Evolutionary conservation across 352 stramenopile genomes (phyloP), one percentile per base, ranked within the genome.

Genomic region (Lagenidium giganteum): DNA sequence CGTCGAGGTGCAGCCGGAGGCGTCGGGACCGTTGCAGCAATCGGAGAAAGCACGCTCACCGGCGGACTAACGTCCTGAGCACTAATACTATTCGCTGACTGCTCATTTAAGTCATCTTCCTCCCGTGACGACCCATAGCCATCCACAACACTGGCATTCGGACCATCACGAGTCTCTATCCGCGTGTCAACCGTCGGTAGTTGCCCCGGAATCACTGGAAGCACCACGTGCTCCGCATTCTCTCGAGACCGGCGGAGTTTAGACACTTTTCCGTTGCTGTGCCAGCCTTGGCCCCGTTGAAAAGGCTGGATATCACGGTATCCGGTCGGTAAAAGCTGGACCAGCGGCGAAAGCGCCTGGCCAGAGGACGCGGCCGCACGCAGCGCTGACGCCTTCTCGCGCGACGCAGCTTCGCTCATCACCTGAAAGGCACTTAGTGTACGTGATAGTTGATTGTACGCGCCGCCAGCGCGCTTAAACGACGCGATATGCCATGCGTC

Each of bases 221-320:
- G 80, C 12, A 85, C 60, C 1, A 87, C 64, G 11, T 60, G 57
- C 25, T 68, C 60, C 1, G 34, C 29, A 7, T 21, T 24, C 5
- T 55, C 51, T 16, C 70, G 58, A 9, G 43, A 32, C 0, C 51
- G 40, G 2, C 59, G 52, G 18, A 56, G 42, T 25, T 56, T 77
- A 31, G 41, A 43, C 8, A 24, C 33, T 37, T 58, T 57, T 8
- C 75, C 75, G 23, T 87, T 87, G 38, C 58, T 56, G 47, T 85
- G 75, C 72, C 75, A 87, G 8, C 70, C 70, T 53, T 74, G 60
- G 38, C 71, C 75, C 21, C 73, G 77, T 23, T 82, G 71, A 54
- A 87, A 73, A 8, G 67, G 75, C 33, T 84, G 70, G n/a, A 87
- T 68, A 39, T 84, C 70, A 29, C 72, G 70, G 42, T 85, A 85